phyloP scores from a whole-genome alignment of 495 filamentous ascomycete genomes.

The Chaetomidium leptoderma region DNA sequence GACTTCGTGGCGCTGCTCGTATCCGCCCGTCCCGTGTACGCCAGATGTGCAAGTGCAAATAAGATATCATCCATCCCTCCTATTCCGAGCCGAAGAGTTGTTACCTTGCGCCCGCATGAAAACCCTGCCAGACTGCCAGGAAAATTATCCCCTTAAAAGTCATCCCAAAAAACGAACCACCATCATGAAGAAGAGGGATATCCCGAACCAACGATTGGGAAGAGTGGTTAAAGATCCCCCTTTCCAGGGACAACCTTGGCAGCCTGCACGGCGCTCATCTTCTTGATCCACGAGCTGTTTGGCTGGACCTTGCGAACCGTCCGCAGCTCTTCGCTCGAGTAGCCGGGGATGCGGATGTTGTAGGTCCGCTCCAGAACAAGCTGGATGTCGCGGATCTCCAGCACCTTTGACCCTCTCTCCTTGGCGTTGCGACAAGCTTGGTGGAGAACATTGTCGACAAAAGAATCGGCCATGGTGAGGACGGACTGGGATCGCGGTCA shows the following conservation, averaged over 20 bases:
- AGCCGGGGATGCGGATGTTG: conserved; percentile 96
- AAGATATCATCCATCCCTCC: too few relatives aligned
- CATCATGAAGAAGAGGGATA: background rate
- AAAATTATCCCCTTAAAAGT: too few relatives aligned
- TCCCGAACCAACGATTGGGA: too few relatives aligned
- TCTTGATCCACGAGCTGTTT: conserved; percentile 79
- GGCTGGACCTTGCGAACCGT: conserved; percentile 91
- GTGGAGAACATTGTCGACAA: conserved; percentile 84
- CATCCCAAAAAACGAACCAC: background rate
- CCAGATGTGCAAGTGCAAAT: too few relatives aligned
- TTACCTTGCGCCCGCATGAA: too few relatives aligned
- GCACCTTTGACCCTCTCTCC: conserved; percentile 75
- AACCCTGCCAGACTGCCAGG: too few relatives aligned
- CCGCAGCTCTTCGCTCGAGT: conserved; percentile 86
- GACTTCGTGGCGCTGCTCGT: too few relatives aligned
- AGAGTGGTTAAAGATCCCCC: conserved; percentile 37
- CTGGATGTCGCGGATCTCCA: conserved; percentile 92
- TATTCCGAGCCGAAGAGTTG: too few relatives aligned
- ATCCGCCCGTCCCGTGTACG: too few relatives aligned
- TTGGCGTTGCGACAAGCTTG: conserved; percentile 88
- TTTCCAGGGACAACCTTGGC: conserved; percentile 70
- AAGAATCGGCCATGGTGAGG: conserved; percentile 86
- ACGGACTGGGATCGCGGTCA: conserved; percentile 55
- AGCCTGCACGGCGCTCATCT: conserved; percentile 93
- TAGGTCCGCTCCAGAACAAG: conserved; percentile 93